These are phyloP conservation scores for Pachyrhizus erosus DNA, from an alignment of 306 rosid genomes.

Conservation along the genomic window DNA sequence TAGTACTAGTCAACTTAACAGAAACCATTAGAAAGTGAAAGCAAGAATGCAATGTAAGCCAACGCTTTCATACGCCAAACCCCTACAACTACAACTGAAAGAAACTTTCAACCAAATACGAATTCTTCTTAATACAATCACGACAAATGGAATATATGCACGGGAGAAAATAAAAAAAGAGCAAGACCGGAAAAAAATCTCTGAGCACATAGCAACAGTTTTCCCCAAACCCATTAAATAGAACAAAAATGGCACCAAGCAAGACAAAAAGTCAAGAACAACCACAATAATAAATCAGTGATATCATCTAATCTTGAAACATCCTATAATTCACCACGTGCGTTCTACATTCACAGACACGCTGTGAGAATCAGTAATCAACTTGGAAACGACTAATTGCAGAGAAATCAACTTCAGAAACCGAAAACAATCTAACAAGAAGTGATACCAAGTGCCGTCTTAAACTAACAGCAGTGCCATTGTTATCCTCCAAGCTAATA, in stretches of 20 bases:
- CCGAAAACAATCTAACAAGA: background rate
- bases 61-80: background rate
- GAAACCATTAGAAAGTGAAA: background rate
- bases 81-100: no score
- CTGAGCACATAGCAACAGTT: background rate
- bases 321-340: slow-evolving; percentile 19
- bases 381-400: background rate
- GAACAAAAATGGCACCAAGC: slow-evolving; percentile 18
- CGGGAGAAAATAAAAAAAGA: background rate
- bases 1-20: background rate
- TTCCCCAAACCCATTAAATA: background rate
- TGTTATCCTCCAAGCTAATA: background rate
- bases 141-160: background rate
- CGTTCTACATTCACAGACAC: background rate
- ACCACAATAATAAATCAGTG: background rate
- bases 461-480: background rate
- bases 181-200: background rate
- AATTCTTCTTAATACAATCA: background rate
- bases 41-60: background rate
- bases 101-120: background rate
- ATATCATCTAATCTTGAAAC: slow-evolving; percentile 4
- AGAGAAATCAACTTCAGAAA: background rate
- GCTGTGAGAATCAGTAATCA: background rate
- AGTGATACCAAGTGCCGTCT: background rate
- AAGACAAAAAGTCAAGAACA: background rate